Evolutionary conservation across 805 yeast species (phyloP).

Genomic region (Teunomyces stri): DNA sequence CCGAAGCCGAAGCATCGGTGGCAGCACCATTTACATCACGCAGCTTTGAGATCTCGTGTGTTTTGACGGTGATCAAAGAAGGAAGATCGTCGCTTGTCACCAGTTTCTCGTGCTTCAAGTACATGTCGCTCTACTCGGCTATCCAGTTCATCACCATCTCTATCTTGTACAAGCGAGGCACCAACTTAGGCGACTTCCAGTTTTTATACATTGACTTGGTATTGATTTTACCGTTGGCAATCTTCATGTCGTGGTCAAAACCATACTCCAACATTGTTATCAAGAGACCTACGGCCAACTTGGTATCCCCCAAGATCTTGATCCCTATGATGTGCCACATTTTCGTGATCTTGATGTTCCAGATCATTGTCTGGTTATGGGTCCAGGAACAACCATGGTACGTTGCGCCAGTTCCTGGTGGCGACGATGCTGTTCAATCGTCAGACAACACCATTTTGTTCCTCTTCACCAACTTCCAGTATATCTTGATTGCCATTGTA

Average conservation of each 20-base stretch:
- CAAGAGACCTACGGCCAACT: constrained; percentile 90
- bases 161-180: constrained; percentile 80
- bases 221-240: constrained; percentile 89
- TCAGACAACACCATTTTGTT: constrained; percentile 89
- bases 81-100: constrained; percentile 96
- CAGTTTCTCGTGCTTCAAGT: constrained; percentile 94
- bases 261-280: constrained; percentile 59
- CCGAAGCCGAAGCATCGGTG: constrained; percentile 97
- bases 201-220: constrained; percentile 90
- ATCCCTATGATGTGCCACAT: constrained; percentile 82
- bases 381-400: constrained; percentile 72
- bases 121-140: constrained; percentile 95
- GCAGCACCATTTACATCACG: constrained; percentile 98
- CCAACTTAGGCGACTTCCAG: constrained; percentile 95
- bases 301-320: constrained; percentile 84
- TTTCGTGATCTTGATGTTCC: constrained; percentile 59
- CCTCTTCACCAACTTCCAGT: constrained; percentile 81
- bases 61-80: constrained; percentile 83
- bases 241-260: constrained; percentile 96
- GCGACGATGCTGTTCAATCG: constrained; percentile 68
- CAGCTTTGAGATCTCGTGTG: constrained; percentile 88
- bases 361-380: constrained; percentile 61
- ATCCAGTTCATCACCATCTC: constrained; percentile 90
- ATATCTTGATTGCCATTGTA: constrained; percentile 78
- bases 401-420: constrained; percentile 73